Conservation (phyloP, 768 basidiomycete genomes). For the Mycena albidolilacea region DNA sequence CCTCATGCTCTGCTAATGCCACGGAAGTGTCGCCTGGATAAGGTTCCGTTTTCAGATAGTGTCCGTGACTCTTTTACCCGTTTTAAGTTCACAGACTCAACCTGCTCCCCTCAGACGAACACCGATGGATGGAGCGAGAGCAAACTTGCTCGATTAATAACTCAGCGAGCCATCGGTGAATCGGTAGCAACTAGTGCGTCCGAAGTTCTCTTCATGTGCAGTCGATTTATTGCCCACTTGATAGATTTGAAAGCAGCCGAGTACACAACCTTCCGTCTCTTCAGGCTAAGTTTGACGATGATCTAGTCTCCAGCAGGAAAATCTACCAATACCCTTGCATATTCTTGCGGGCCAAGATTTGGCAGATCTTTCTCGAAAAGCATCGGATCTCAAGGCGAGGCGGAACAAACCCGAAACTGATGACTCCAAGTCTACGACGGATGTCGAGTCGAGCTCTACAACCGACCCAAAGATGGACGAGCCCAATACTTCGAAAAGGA, state of each 20-base stretch:
- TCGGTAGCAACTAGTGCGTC: constrained; percentile 32
- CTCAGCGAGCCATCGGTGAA: constrained; percentile 27
- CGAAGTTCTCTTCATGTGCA: background rate
- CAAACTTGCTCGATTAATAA: constrained; percentile 31
- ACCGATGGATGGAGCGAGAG: constrained; percentile 33
- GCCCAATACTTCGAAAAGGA: constrained; percentile 18
- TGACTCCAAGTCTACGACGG: background rate
- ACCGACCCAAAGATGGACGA: constrained; percentile 8
- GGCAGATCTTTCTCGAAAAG: constrained; percentile 28
- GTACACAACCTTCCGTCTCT: background rate
- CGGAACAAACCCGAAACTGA: background rate
- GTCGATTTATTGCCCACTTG: background rate
- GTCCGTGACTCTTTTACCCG: background rate
- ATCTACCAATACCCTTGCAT: constrained; percentile 27
- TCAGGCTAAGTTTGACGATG: background rate
- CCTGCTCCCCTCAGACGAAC: constrained; percentile 6
- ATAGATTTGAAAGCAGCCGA: constrained; percentile 21
- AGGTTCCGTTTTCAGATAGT: constrained; percentile 36
- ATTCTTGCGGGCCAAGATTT: constrained; percentile 37
- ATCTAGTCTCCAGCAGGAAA: constrained; percentile 16
- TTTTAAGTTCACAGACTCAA: no score
- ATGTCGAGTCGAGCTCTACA: constrained; percentile 2
- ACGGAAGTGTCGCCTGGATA: constrained; percentile 34
- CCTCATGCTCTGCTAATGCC: background rate
- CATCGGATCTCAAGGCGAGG: constrained; percentile 9